Conservation (phyloP, 2,329 filamentous ascomycete species). For the Cordyceps pruinosa region DNA sequence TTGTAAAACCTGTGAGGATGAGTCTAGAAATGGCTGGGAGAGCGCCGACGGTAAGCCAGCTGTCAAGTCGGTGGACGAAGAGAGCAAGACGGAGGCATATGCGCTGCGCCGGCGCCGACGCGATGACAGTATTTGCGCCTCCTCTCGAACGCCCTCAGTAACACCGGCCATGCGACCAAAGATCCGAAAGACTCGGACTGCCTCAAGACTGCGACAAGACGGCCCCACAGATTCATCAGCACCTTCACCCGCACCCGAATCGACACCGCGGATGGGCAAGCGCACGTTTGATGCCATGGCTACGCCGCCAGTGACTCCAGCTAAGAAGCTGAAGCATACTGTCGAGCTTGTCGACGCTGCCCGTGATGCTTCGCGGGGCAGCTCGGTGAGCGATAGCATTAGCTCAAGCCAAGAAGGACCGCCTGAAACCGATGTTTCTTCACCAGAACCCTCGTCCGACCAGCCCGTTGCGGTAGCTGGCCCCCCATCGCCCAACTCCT, state of each 20-base stretch:
- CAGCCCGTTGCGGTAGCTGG: neutral
- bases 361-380: slow-evolving; percentile 29
- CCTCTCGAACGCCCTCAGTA: slow-evolving; percentile 51
- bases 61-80: slow-evolving; percentile 48
- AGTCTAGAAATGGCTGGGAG: slow-evolving; percentile 75
- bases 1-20: slow-evolving; percentile 77
- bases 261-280: slow-evolving; percentile 28
- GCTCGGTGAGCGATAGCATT: slow-evolving; percentile 27
- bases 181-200: slow-evolving; percentile 33
- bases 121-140: slow-evolving; percentile 41
- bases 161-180: slow-evolving; percentile 49
- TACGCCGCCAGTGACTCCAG: slow-evolving; percentile 49
- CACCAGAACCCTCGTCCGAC: slow-evolving; percentile 31
- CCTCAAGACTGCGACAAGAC: slow-evolving; percentile 25
- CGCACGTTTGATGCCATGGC: slow-evolving; percentile 37
- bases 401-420: slow-evolving; percentile 23
- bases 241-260: slow-evolving; percentile 22
- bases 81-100: slow-evolving; percentile 40
- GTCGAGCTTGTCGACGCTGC: slow-evolving; percentile 22
- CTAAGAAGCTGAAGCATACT: slow-evolving; percentile 40
- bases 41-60: slow-evolving; percentile 37
- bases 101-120: slow-evolving; percentile 48
- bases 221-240: slow-evolving; percentile 20
- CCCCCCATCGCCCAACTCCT: slow-evolving; percentile 1
- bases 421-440: slow-evolving; percentile 39